phyloP scores from a whole-genome alignment of 208 protist species.

The Trypanosoma platydactyli region DNA sequence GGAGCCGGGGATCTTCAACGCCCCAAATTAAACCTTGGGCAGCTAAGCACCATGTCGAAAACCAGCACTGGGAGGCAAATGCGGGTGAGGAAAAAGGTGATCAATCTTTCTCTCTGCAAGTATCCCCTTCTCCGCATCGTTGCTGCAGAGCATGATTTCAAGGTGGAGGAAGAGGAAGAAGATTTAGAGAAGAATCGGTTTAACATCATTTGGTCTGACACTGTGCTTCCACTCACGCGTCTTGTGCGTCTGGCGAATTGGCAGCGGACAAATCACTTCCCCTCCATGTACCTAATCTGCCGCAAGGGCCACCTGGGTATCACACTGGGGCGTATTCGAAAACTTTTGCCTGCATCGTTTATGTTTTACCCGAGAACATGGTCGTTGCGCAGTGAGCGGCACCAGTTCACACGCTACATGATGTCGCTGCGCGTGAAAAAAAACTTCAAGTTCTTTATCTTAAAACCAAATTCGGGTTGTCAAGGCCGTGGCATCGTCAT shows the following conservation, averaged over 20 bases:
- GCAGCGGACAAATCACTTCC: conserved; percentile 97
- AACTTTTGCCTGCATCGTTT: conserved; percentile 83
- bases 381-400: conserved; percentile 78
- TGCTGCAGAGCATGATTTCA: conserved; percentile 73
- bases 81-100: conserved; percentile 48
- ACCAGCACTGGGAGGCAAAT: conserved; percentile 28
- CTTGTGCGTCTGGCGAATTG: conserved; percentile 88
- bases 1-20: conserved; percentile 23
- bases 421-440: conserved; percentile 46
- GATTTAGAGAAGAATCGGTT: conserved; percentile 87
- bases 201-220: conserved; percentile 95
- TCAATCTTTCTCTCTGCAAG: conserved; percentile 80
- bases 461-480: conserved; percentile 93
- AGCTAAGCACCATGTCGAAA: conserved; percentile 6
- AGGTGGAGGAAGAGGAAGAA: conserved; percentile 72
- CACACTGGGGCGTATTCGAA: conserved; percentile 87
- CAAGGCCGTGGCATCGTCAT: conserved; percentile 94
- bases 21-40: conserved; percentile 19
- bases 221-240: conserved; percentile 84
- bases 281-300: conserved; percentile 93
- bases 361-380: conserved; percentile 91
- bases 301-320: conserved; percentile 92
- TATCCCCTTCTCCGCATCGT: conserved; percentile 81
- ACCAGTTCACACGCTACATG: conserved; percentile 72
- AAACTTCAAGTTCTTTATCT: conserved; percentile 90